Evolutionary conservation across 2,329 filamentous ascomycete genomes (phyloP), one percentile per base, ranked within the genome.

Genomic region (Fusarium euwallaceae): DNA sequence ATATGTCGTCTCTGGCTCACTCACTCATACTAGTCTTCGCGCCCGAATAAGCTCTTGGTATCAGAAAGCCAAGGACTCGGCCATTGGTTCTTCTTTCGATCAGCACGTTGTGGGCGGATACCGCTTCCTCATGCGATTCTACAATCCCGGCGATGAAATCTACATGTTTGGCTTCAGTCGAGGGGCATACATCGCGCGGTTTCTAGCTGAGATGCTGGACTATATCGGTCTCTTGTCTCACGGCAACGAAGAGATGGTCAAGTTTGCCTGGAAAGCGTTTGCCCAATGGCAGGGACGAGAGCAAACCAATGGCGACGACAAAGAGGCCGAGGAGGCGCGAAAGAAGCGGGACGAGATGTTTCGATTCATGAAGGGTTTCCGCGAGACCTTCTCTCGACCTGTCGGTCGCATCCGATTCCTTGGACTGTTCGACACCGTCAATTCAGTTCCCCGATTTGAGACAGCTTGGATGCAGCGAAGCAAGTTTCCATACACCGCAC

Each of bases 81-180:
- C 94, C 11, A 83, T 97, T 70, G 94, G 94, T 2, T 93, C 92
- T 0, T 94, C 92, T 0, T 96, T 97, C 73, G 93, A 93, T 75
- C 88, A 94, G 66, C 94, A 97, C 83, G 94, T 97, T 12, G 93
- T 97, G 76, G 94, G 92, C 9, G 94, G 93, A 1, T 97, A 97
- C 82, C 91, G 92, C 64, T 94, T 95, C 80, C 85, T 95, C 55
- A 94, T 94, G 92, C 88, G 91, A 20, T 93, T 92, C 80, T 94
- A 94, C 80, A 86, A 87, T 53, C 87, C 89, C 0, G 88, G 89
- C 27, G 89, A 91, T 70, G 87, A 91, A 68, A 92, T 94, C 39
- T 94, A 91, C 79, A 90, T 94, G 82, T 94, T 94, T 69, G 93
- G 93, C 0, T 95, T 94, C 83, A 92, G 90, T 51, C 89, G 93